phyloP scores from a whole-genome alignment of 352 stramenopile species.

The Globisporangium megalacanthum region DNA sequence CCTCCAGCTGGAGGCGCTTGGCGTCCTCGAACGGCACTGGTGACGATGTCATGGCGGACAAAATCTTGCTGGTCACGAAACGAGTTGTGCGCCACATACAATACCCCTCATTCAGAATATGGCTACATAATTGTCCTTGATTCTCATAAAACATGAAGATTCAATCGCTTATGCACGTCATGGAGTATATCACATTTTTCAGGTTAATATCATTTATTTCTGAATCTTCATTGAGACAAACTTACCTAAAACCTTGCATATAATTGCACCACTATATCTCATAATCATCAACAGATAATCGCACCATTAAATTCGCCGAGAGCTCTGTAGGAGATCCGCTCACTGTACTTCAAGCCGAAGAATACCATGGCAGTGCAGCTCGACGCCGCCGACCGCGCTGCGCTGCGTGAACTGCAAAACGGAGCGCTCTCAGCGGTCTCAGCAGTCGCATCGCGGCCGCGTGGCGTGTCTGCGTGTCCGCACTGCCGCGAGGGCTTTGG shows the following conservation, averaged over 20 bases:
- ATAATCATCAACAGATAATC: no score
- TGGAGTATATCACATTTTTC: no score
- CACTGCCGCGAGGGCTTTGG: conserved; percentile 55
- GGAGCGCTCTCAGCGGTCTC: conserved; percentile 11
- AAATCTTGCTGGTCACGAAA: neutral
- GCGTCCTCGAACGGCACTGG: neutral
- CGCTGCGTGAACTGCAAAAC: conserved; percentile 28
- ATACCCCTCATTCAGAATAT: no score
- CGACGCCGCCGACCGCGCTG: conserved; percentile 28
- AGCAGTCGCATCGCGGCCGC: conserved; percentile 11
- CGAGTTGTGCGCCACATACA: neutral
- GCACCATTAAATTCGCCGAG: no score
- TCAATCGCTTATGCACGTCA: no score
- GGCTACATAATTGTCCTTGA: no score
- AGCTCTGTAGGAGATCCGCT: no score
- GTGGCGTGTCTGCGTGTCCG: conserved; percentile 31
- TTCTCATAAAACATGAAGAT: no score
- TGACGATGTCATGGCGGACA: neutral
- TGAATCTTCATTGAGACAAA: no score
- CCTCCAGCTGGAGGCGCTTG: conserved; percentile 33
- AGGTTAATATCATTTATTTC: no score
- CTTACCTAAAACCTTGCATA: no score
- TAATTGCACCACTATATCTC: no score
- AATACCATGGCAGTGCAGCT: conserved; percentile 6
- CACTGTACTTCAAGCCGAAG: neutral